These are phyloP conservation scores for Lasiodiplodia sp. DNA, from an alignment of 2,329 filamentous ascomycete genomes.

Conservation along the genomic window DNA sequence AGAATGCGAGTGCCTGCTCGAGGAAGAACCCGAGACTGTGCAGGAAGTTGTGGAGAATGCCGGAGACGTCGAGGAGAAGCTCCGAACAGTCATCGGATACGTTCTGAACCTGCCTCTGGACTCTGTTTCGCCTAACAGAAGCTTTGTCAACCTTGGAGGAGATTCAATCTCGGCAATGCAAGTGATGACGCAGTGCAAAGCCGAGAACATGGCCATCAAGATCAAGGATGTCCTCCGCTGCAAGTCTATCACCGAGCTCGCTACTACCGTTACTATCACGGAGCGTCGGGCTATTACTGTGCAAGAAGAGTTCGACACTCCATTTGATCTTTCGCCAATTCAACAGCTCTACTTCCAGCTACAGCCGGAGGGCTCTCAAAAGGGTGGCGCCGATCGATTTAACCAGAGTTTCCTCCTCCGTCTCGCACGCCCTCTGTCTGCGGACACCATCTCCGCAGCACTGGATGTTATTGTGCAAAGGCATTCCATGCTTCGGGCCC, in stretches of 20 bases:
- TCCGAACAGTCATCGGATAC: constrained; percentile 6
- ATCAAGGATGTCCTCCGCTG: constrained; percentile 16
- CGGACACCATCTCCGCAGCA: constrained; percentile 38
- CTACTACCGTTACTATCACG: constrained; percentile 2
- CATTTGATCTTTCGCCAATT: constrained; percentile 43
- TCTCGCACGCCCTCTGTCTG: constrained; percentile 38
- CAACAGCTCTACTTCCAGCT: constrained; percentile 43
- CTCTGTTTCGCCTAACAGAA: background rate
- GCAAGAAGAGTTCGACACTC: constrained; percentile 40
- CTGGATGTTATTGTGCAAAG: constrained; percentile 39
- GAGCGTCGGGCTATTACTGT: constrained; percentile 1
- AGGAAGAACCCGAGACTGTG: background rate
- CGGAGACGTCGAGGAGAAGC: constrained; percentile 6
- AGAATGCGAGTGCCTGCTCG: background rate
- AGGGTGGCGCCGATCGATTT: constrained; percentile 38
- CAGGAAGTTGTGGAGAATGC: background rate
- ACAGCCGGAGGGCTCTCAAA: constrained; percentile 37
- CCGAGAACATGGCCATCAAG: constrained; percentile 7
- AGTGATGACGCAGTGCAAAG: constrained; percentile 9
- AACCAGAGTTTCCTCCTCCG: constrained; percentile 45
- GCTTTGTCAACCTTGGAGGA: constrained; percentile 43
- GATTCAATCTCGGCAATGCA: constrained; percentile 47
- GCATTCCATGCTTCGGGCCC: constrained; percentile 45
- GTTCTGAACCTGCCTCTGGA: constrained; percentile 14
- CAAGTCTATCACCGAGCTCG: constrained; percentile 10